These are phyloP conservation scores for Syzygium oleosum DNA, from an alignment of 345 rosid genomes.

Conservation along the genomic window DNA sequence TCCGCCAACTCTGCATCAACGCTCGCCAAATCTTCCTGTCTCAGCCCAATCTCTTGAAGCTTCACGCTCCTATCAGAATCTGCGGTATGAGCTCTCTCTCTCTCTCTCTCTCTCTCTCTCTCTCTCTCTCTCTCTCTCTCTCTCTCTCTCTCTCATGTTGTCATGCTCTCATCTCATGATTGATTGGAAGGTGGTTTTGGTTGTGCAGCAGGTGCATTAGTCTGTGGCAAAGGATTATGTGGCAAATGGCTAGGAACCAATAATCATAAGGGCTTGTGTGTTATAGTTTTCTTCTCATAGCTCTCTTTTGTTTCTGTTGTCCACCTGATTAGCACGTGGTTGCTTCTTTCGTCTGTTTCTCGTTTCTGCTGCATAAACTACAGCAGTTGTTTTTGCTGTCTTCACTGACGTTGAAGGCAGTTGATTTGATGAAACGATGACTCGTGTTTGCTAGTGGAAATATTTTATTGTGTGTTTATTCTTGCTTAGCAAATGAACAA, in stretches of 20 bases:
- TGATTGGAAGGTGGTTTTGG: neutral
- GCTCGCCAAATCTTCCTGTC: constrained; percentile 91
- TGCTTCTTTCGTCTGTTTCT: neutral
- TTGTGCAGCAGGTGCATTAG: neutral
- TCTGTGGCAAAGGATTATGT: neutral
- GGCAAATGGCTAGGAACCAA: neutral
- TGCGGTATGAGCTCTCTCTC: constrained; percentile 35
- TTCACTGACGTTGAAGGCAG: neutral
- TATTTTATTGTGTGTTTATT: neutral
- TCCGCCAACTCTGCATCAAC: constrained; percentile 94
- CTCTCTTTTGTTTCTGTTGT: neutral
- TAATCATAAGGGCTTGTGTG: neutral
- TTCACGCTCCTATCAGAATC: constrained; percentile 74
- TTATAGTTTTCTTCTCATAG: neutral
- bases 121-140: neutral
- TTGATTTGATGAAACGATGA: neutral
- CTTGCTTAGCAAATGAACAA: neutral
- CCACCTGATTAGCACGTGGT: neutral
- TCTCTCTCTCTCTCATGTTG: neutral
- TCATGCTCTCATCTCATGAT: neutral
- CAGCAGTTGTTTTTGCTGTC: neutral
- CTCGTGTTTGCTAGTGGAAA: neutral
- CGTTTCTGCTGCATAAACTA: neutral
- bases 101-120: constrained; percentile 4
- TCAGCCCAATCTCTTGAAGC: constrained; percentile 66